Conservation (phyloP, 352 stramenopile species). For the Stephanocyclus meneghinianus region DNA sequence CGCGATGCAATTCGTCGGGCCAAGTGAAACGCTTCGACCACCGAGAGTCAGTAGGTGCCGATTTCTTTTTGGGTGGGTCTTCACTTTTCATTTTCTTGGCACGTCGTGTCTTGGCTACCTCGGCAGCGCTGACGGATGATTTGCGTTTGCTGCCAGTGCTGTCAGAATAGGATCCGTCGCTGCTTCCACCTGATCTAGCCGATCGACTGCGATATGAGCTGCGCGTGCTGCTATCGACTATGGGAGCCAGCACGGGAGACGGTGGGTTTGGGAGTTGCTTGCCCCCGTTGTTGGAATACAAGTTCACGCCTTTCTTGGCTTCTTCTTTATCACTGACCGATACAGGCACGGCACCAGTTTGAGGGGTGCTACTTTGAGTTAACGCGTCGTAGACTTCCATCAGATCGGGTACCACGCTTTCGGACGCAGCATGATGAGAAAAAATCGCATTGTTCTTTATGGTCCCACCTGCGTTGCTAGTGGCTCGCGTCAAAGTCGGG, state of each 20-base stretch:
- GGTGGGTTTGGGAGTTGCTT: conserved; percentile 5
- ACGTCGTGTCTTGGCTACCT: neutral
- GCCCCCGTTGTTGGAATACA: conserved; percentile 1
- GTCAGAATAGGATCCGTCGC: neutral
- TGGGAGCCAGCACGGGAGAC: neutral
- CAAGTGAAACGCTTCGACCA: conserved; percentile 81
- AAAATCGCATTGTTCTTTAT: neutral
- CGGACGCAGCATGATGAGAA: neutral
- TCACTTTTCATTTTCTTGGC: neutral
- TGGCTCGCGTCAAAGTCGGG: too few relatives aligned
- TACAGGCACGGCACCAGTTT: conserved; percentile 18
- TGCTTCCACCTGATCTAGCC: neutral
- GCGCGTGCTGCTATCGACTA: neutral
- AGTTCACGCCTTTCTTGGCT: neutral
- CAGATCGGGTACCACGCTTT: conserved; percentile 58
- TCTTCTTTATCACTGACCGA: neutral
- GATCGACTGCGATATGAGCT: neutral
- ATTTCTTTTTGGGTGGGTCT: neutral
- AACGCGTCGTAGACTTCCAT: conserved; percentile 78
- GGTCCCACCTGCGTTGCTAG: neutral
- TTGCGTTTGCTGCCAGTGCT: conserved; percentile 1
- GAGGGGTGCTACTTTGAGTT: conserved; percentile 69
- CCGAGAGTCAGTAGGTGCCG: conserved; percentile 38
- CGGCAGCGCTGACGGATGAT: neutral
- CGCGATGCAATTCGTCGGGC: conserved; percentile 74